Percentiles rank a stretch among this genome's conserved stretches.
These are phyloP conservation scores for Halteria grandinella DNA, from an alignment of 73 alveolate genomes.

Conservation along the genomic window DNA sequence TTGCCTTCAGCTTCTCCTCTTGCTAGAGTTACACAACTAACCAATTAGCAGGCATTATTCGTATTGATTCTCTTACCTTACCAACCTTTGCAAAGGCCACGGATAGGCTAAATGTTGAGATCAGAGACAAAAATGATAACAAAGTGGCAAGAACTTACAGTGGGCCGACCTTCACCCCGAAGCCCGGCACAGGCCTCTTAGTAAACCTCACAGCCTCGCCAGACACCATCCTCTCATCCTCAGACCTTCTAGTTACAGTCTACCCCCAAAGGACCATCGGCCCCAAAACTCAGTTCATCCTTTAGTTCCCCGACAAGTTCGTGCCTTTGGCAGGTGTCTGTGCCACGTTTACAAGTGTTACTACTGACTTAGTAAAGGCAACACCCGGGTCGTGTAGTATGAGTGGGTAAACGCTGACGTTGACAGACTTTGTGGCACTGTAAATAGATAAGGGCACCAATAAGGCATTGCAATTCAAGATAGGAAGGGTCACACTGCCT, in stretches of 20 bases:
- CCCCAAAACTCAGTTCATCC: slow-evolving; percentile 38
- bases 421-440: neutral
- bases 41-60: slow-evolving; percentile 26
- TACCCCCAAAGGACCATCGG: no score
- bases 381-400: no score
- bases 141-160: slow-evolving; percentile 35
- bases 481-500: slow-evolving; percentile 47
- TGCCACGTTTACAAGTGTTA: slow-evolving; percentile 3
- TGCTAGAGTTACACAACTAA: slow-evolving; percentile 43
- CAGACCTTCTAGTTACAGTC: slow-evolving; percentile 24
- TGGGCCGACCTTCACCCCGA: slow-evolving; percentile 68
- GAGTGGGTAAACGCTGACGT: no score
- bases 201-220: neutral
- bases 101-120: slow-evolving; percentile 5
- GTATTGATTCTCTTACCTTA: slow-evolving; percentile 12
- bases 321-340: slow-evolving; percentile 22
- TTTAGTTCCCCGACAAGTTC: slow-evolving; percentile 21
- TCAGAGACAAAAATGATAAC: slow-evolving; percentile 4
- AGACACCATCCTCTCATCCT: slow-evolving; percentile 7
- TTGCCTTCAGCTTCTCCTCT: slow-evolving; percentile 47
- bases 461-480: slow-evolving; percentile 7
- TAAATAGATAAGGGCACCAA: slow-evolving; percentile 25
- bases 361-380: neutral
- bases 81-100: slow-evolving; percentile 56
- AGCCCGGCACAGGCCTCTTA: slow-evolving; percentile 20